Conservation (phyloP, 2,329 filamentous ascomycete genomes). For the Acephala macrosclerotiorum region DNA sequence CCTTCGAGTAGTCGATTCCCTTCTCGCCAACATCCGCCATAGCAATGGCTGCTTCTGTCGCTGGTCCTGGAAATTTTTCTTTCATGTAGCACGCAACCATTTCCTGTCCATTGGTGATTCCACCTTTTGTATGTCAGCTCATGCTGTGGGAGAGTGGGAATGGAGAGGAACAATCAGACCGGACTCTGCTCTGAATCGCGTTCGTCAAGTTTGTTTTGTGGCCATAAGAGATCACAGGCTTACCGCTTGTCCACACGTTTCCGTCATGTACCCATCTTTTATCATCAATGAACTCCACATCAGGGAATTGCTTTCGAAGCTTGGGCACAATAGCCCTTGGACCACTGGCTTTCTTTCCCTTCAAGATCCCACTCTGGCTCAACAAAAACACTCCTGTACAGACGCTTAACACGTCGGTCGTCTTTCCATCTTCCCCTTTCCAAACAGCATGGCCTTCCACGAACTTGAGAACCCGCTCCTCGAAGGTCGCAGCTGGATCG, state of each 20-base stretch:
- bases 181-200: neutral
- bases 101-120: constrained; percentile 63
- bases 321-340: constrained; percentile 52
- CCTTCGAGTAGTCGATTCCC: constrained; percentile 51
- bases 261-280: constrained; percentile 60
- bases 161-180: constrained; percentile 41
- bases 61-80: constrained; percentile 51
- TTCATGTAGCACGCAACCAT: constrained; percentile 60
- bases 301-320: constrained; percentile 46
- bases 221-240: constrained; percentile 5
- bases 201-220: neutral
- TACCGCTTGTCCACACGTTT: constrained; percentile 61
- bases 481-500: constrained; percentile 48
- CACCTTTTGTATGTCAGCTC: constrained; percentile 38
- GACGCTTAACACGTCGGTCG: constrained; percentile 57
- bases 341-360: constrained; percentile 55
- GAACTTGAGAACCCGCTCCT: constrained; percentile 50
- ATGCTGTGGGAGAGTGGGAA: neutral
- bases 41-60: constrained; percentile 51
- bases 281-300: constrained; percentile 53
- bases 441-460: constrained; percentile 49
- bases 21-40: constrained; percentile 59
- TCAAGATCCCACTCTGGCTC: constrained; percentile 55
- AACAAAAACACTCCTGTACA: constrained; percentile 60
- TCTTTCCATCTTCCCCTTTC: constrained; percentile 37